A percentile compares a stretch with the other conserved stretches of the same genome.
These are phyloP conservation scores for Hyaloscypha bicolor DNA, from an alignment of 495 filamentous ascomycete genomes.

Conservation along the genomic window DNA sequence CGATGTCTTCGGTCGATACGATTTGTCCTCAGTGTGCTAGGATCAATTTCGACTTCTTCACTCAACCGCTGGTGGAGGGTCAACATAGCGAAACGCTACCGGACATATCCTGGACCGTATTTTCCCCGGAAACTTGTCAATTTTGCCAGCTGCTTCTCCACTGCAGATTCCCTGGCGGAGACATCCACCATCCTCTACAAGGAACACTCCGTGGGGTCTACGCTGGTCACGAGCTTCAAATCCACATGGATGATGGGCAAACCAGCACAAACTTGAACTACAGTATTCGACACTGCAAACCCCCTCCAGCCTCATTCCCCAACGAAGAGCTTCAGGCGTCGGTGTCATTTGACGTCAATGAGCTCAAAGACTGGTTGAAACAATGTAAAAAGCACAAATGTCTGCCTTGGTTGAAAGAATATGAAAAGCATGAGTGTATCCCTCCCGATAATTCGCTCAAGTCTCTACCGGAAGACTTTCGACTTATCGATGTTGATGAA, in stretches of 20 bases:
- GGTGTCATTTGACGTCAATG: not conserved
- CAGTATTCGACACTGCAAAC: not conserved
- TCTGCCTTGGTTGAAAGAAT: too few relatives aligned
- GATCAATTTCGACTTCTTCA: not conserved
- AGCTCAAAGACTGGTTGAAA: not conserved
- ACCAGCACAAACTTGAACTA: not conserved
- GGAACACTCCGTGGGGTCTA: not conserved
- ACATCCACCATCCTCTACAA: not conserved
- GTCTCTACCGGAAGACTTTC: not conserved
- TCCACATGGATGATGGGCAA: not conserved
- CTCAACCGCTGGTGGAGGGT: too few relatives aligned
- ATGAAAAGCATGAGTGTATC: not conserved
- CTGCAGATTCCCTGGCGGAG: not conserved
- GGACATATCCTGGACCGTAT: not conserved
- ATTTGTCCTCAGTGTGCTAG: not conserved
- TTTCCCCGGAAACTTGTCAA: not conserved
- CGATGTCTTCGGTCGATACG: not conserved
- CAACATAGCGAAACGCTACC: not conserved
- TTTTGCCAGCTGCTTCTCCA: not conserved
- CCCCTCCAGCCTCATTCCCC: not conserved
- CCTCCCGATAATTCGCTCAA: not conserved
- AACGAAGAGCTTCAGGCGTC: not conserved
- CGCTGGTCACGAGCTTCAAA: not conserved
- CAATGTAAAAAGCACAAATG: too few relatives aligned
- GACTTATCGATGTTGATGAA: not conserved